A percentile compares a stretch with the other conserved stretches of the same genome.
phyloP scores from a whole-genome alignment of 2,329 filamentous ascomycete species.

The Pyrenochaeta sp. region DNA sequence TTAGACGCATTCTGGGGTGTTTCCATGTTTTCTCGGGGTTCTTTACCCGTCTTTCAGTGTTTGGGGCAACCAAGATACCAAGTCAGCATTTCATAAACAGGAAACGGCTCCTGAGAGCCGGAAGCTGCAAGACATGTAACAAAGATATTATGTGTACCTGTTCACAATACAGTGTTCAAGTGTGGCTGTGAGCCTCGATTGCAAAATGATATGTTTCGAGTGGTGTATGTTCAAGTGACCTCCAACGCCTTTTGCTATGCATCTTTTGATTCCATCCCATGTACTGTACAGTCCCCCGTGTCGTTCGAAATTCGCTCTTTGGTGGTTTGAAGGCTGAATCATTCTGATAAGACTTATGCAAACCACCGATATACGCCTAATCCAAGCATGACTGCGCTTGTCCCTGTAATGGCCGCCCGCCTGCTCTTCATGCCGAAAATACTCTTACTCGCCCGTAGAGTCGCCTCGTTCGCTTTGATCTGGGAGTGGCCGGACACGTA shows the following conservation, averaged over 20 bases:
- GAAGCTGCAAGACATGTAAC: background rate
- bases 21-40: conserved; percentile 22
- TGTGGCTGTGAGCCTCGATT: background rate
- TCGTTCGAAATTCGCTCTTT: too few relatives aligned
- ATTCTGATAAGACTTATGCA: conserved; percentile 25
- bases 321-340: background rate
- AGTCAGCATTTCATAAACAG: conserved; percentile 8
- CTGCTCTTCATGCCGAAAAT: conserved; percentile 52
- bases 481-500: conserved; percentile 56
- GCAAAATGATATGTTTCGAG: background rate
- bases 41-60: conserved; percentile 14
- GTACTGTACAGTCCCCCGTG: background rate
- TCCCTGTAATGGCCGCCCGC: conserved; percentile 49
- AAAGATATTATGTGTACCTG: conserved; percentile 1
- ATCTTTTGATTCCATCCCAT: background rate
- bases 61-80: conserved; percentile 21
- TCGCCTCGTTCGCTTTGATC: conserved; percentile 49
- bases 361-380: conserved; percentile 54
- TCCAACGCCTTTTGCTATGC: conserved; percentile 2
- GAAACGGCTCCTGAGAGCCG: background rate
- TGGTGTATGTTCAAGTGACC: background rate
- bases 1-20: conserved; percentile 36
- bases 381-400: conserved; percentile 51
- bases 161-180: background rate
- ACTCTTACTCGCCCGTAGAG: conserved; percentile 51